These are phyloP conservation scores for Gentiana straminea DNA, from an alignment of 257 asterid genomes.

Conservation along the genomic window DNA sequence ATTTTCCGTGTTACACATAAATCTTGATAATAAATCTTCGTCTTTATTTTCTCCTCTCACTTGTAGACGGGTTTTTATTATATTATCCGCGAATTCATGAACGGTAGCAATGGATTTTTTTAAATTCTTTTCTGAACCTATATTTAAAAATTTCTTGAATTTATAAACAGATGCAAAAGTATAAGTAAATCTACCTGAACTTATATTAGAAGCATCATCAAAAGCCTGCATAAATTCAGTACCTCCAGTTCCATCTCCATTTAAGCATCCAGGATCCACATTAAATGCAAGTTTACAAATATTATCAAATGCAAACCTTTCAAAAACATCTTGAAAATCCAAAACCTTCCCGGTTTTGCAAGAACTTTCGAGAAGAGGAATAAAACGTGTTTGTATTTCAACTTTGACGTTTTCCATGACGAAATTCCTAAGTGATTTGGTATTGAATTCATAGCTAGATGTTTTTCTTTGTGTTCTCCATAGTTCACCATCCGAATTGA, in stretches of 20 bases:
- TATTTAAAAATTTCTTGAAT: slow-evolving; percentile 38
- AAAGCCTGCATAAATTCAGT: slow-evolving; percentile 67
- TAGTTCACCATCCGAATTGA: slow-evolving; percentile 51
- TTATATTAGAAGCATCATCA: slow-evolving; percentile 60
- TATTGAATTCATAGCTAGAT: slow-evolving; percentile 81
- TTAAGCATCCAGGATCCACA: slow-evolving; percentile 57
- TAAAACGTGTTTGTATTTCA: slow-evolving; percentile 38
- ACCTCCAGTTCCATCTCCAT: slow-evolving; percentile 29
- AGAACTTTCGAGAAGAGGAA: slow-evolving; percentile 41
- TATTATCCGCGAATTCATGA: slow-evolving; percentile 55
- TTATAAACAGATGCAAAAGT: slow-evolving; percentile 29
- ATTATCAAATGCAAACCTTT: slow-evolving; percentile 70
- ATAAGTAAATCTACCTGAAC: slow-evolving; percentile 60
- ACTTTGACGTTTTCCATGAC: slow-evolving; percentile 43
- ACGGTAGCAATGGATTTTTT: slow-evolving; percentile 38
- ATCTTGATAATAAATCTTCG: slow-evolving; percentile 68
- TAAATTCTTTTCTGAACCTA: slow-evolving; percentile 55
- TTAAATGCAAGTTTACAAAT: slow-evolving; percentile 62
- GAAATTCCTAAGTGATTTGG: slow-evolving; percentile 66
- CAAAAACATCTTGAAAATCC: slow-evolving; percentile 63
- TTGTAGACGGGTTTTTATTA: slow-evolving; percentile 44
- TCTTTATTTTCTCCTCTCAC: slow-evolving; percentile 30
- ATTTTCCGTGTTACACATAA: slow-evolving; percentile 33
- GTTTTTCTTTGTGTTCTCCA: slow-evolving; percentile 73
- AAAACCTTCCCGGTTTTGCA: slow-evolving; percentile 11